Conservation (phyloP, 352 stramenopile genomes). For the Phytophthora litchii region DNA sequence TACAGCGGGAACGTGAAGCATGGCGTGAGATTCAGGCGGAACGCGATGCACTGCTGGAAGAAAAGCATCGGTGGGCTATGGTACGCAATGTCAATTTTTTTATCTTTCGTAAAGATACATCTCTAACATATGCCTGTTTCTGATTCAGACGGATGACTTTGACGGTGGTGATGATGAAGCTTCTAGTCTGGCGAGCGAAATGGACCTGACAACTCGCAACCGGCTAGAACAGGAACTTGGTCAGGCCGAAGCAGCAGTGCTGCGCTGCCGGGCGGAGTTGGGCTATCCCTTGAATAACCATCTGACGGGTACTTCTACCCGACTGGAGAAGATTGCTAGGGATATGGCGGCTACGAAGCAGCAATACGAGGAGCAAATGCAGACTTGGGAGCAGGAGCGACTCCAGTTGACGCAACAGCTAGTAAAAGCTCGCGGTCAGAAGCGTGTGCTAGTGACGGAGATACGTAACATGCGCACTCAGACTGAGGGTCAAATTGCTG, state of each 20-base stretch:
- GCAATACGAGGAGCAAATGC: slow-evolving; percentile 72
- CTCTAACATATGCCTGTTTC: slow-evolving; percentile 10
- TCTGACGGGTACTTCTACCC: slow-evolving; percentile 69
- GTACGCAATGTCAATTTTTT: slow-evolving; percentile 30
- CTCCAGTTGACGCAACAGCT: slow-evolving; percentile 70
- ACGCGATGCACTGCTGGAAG: slow-evolving; percentile 74
- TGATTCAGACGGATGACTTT: slow-evolving; percentile 67
- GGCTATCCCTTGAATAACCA: slow-evolving; percentile 81
- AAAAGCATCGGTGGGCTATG: slow-evolving; percentile 88
- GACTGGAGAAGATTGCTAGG: slow-evolving; percentile 76
- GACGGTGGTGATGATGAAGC: slow-evolving; percentile 41
- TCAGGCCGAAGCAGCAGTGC: slow-evolving; percentile 66
- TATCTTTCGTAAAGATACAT: background rate
- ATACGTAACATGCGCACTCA: slow-evolving; percentile 83
- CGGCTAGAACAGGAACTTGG: slow-evolving; percentile 75
- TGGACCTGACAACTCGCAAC: slow-evolving; percentile 53
- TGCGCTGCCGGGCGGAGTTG: slow-evolving; percentile 76
- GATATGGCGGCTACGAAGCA: slow-evolving; percentile 77
- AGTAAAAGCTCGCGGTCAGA: slow-evolving; percentile 80
- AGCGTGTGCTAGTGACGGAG: slow-evolving; percentile 77
- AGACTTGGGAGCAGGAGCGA: slow-evolving; percentile 53
- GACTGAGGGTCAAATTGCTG: slow-evolving; percentile 70
- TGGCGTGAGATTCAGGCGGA: slow-evolving; percentile 84
- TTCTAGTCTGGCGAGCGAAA: slow-evolving; percentile 37
- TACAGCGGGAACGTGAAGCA: slow-evolving; percentile 74